Percentiles rank a stretch among this genome's conserved stretches.
Evolutionary conservation across 345 rosid genomes (phyloP).

Genomic region (Linum lewisii): DNA sequence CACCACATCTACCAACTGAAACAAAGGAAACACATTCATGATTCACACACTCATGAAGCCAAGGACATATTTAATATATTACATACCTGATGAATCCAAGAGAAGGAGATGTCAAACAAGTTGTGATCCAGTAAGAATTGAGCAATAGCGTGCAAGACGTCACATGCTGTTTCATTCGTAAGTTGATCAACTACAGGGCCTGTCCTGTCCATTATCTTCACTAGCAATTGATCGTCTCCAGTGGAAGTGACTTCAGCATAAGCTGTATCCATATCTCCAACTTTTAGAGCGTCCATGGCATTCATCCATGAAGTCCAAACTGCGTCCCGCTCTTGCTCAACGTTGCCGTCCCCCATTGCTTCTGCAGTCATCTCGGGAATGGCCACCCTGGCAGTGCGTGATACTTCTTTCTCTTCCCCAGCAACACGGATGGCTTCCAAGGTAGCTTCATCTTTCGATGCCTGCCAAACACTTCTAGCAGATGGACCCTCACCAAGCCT

Average conservation of each 20-base stretch:
- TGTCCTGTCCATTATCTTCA: conserved; percentile 89
- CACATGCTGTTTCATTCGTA: conserved; percentile 67
- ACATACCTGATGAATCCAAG: conserved; percentile 96
- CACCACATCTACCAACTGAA: conserved; percentile 66
- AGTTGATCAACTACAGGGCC: conserved; percentile 88
- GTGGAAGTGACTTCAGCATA: conserved; percentile 71
- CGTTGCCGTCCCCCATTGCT: conserved; percentile 68
- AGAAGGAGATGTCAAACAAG: conserved; percentile 70
- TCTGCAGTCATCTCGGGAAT: conserved; percentile 76
- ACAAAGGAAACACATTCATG: conserved; percentile 8
- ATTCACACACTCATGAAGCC: no score
- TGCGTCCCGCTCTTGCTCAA: conserved; percentile 63
- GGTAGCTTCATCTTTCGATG: conserved; percentile 98
- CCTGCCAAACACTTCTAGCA: conserved; percentile 99
- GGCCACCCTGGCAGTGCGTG: conserved; percentile 50
- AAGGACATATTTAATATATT: conserved; percentile 1
- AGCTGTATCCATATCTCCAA: conserved; percentile 84
- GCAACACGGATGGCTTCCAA: conserved; percentile 97
- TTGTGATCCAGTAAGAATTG: conserved; percentile 77
- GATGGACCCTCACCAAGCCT: conserved; percentile 98
- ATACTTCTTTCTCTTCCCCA: conserved; percentile 63
- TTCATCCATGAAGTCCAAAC: conserved; percentile 86
- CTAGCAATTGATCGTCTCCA: conserved; percentile 77
- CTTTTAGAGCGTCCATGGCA: conserved; percentile 87
- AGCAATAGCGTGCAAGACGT: conserved; percentile 56